Conservation (phyloP, 1,284 basidiomycete species). For the Trichosporon ovoides region DNA sequence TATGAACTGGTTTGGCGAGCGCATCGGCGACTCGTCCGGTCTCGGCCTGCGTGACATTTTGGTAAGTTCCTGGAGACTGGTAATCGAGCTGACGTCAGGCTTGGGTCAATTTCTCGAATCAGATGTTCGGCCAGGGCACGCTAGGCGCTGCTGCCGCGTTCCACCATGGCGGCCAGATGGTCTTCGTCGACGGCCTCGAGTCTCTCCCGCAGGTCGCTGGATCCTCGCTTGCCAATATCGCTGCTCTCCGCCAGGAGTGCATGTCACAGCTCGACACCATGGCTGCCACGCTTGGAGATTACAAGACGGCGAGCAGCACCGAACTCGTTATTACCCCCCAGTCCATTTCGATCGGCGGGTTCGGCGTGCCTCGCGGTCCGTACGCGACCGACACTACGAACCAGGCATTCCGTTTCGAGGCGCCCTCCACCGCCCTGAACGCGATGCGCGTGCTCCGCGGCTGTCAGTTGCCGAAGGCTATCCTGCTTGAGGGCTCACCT, state of each 20-base stretch:
- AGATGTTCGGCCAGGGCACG: slow-evolving; percentile 49
- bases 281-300: slow-evolving; percentile 21
- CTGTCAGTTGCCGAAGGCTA: slow-evolving; percentile 83
- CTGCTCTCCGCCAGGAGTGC: slow-evolving; percentile 38
- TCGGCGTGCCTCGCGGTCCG: slow-evolving; percentile 64
- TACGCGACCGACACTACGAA: slow-evolving; percentile 19
- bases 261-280: slow-evolving; percentile 30
- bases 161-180: slow-evolving; percentile 81
- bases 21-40: slow-evolving; percentile 58
- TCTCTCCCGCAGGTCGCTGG: slow-evolving; percentile 63
- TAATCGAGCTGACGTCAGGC: slow-evolving; percentile 58
- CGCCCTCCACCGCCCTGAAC: slow-evolving; percentile 84
- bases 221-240: slow-evolving; percentile 35
- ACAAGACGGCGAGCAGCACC: slow-evolving; percentile 5
- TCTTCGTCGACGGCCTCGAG: slow-evolving; percentile 74
- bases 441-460: slow-evolving; percentile 85
- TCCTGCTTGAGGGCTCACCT: slow-evolving; percentile 94
- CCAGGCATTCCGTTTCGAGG: slow-evolving; percentile 69
- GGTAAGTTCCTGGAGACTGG: too few species aligned
- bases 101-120: slow-evolving; percentile 86
- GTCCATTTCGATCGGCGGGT: slow-evolving; percentile 65
- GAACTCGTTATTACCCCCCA: slow-evolving; percentile 24
- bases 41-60: slow-evolving; percentile 83
- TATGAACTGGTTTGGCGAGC: slow-evolving; percentile 68
- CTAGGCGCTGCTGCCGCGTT: slow-evolving; percentile 59